A percentile compares a stretch with the other conserved stretches of the same genome.
Conservation (phyloP, 108 stramenopile genomes). For the Cylindrotheca closterium region DNA sequence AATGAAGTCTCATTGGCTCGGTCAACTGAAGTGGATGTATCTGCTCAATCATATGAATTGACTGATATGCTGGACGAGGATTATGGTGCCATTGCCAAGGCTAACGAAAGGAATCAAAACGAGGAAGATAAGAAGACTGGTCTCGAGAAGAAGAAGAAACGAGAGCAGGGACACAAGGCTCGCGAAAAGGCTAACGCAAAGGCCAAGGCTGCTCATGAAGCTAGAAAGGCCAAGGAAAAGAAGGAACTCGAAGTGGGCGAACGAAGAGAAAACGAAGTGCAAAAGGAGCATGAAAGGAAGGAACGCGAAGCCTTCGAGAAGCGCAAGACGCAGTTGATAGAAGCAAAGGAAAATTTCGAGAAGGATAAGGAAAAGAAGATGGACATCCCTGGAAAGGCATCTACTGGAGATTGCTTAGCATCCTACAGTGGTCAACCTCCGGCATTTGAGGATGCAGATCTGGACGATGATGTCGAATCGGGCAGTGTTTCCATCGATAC, state of each 20-base stretch:
- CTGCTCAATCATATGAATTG: no score
- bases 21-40: no score
- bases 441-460: slow-evolving; percentile 21
- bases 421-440: slow-evolving; percentile 18
- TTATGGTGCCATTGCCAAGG: no score
- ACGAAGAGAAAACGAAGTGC: slow-evolving; percentile 24
- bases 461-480: slow-evolving; percentile 19
- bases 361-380: slow-evolving; percentile 26
- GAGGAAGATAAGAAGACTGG: slow-evolving; percentile 9
- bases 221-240: slow-evolving; percentile 33
- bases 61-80: no score
- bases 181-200: slow-evolving; percentile 37
- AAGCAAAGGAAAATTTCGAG: slow-evolving; percentile 32
- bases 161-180: slow-evolving; percentile 22
- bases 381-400: slow-evolving; percentile 31
- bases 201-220: slow-evolving; percentile 28
- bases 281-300: slow-evolving; percentile 30
- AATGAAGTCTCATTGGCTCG: no score
- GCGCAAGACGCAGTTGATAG: slow-evolving; percentile 32
- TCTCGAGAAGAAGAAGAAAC: slow-evolving; percentile 19
- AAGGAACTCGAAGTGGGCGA: slow-evolving; percentile 38
- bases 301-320: slow-evolving; percentile 27
- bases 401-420: no score
- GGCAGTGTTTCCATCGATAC: slow-evolving; percentile 16
- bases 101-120: slow-evolving; percentile 9